These are phyloP conservation scores for Neopestalotiopsis sp. DNA, from an alignment of 2,329 filamentous ascomycete genomes.

Conservation along the genomic window DNA sequence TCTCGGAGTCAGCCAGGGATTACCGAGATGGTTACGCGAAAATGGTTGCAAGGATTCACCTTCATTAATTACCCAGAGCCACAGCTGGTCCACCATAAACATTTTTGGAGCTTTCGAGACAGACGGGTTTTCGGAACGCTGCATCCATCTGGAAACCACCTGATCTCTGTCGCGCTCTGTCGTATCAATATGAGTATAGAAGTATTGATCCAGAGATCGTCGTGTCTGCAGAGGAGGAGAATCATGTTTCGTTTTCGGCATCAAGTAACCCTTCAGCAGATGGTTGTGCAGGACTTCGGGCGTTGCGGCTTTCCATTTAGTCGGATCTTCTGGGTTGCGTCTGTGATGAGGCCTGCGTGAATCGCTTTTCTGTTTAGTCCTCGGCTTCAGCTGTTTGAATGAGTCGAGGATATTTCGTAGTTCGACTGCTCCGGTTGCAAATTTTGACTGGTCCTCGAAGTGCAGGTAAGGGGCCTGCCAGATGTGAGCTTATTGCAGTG, in stretches of 20 bases:
- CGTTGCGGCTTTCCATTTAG: neutral
- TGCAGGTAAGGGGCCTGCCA: neutral
- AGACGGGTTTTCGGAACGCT: no score
- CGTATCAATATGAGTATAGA: neutral
- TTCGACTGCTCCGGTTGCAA: neutral
- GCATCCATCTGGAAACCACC: neutral
- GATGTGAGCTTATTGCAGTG: neutral
- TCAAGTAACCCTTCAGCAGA: neutral
- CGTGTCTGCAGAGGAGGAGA: neutral
- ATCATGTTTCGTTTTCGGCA: neutral
- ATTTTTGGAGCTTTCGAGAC: neutral
- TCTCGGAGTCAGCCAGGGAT: no score
- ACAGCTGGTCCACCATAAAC: constrained; percentile 16
- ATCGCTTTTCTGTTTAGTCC: neutral
- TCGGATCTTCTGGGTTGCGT: neutral
- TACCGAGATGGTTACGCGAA: no score
- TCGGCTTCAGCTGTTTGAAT: neutral
- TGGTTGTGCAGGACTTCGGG: neutral
- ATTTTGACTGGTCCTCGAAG: neutral
- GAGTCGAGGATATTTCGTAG: neutral
- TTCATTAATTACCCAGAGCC: constrained; percentile 13
- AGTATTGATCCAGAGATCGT: neutral
- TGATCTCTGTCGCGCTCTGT: neutral
- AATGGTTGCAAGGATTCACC: neutral
- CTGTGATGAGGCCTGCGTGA: neutral